Percentiles rank a stretch among this genome's conserved stretches.
These are phyloP conservation scores for Sporothrix pallida DNA, from an alignment of 2,329 filamentous ascomycete species.

Conservation along the genomic window DNA sequence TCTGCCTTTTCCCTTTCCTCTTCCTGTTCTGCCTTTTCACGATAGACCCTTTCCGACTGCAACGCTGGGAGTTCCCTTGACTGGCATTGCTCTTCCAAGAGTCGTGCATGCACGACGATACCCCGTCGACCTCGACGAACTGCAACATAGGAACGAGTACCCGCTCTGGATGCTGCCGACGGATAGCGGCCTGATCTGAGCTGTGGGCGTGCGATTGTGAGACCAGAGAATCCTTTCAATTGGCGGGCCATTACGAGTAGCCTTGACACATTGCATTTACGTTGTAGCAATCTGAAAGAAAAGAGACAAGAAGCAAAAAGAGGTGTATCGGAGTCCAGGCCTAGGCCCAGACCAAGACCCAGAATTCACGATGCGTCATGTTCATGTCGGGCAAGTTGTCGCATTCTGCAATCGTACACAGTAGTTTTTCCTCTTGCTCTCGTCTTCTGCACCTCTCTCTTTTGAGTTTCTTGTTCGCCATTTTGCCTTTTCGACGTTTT, in stretches of 20 bases:
- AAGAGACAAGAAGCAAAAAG: too few species aligned
- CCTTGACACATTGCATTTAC: not conserved
- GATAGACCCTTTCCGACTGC: not conserved
- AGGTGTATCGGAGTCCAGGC: not conserved
- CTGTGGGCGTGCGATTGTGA: constrained; percentile 2
- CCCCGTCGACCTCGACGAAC: too few species aligned
- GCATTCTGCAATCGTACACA: not conserved
- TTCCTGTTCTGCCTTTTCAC: not conserved
- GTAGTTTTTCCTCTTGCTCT: constrained; percentile 21
- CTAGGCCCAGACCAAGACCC: not conserved
- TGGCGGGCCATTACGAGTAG: constrained; percentile 3
- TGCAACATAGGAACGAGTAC: not conserved
- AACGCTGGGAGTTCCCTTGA: not conserved
- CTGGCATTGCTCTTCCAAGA: not conserved
- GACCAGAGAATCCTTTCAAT: not conserved
- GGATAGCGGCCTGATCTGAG: constrained; percentile 26
- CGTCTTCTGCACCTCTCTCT: constrained; percentile 1
- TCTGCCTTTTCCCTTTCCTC: not conserved
- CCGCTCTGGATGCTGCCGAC: constrained; percentile 22
- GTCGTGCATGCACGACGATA: not conserved
- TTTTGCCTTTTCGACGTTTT: not conserved
- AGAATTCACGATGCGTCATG: constrained; percentile 22
- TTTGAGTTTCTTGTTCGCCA: not conserved
- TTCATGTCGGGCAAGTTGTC: not conserved
- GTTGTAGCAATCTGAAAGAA: too few species aligned